A percentile compares a stretch with the other conserved stretches of the same genome.
phyloP scores from a whole-genome alignment of 495 filamentous ascomycete species.

The Aspergillus wentii region DNA sequence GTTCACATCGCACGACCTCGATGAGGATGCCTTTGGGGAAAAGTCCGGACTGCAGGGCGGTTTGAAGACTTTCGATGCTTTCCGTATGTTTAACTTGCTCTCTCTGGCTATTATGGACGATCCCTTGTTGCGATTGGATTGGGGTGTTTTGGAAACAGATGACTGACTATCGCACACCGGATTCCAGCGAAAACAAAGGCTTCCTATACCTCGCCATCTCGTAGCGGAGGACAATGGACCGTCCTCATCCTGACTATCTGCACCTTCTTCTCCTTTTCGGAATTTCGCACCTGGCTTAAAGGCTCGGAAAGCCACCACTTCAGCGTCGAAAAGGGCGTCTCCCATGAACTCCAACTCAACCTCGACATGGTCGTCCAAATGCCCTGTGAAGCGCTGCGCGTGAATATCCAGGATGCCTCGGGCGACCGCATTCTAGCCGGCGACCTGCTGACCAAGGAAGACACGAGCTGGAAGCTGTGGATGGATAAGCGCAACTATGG shows the following conservation, averaged over 20 bases:
- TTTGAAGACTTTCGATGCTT: constrained; percentile 91
- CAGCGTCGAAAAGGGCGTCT: constrained; percentile 87
- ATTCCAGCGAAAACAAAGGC: constrained; percentile 87
- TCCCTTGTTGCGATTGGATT: too few species aligned
- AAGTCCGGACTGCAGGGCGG: constrained; percentile 54
- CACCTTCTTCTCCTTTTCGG: constrained; percentile 65
- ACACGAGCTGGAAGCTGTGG: constrained; percentile 79
- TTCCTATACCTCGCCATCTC: constrained; percentile 78
- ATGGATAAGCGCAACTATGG: constrained; percentile 67
- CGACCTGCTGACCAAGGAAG: constrained; percentile 64
- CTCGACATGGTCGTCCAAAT: constrained; percentile 91
- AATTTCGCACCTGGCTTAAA: constrained; percentile 75
- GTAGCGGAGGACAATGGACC: constrained; percentile 90
- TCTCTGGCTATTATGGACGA: too few species aligned
- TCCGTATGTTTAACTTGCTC: constrained; percentile 60
- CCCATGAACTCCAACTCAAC: constrained; percentile 87
- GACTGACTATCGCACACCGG: constrained; percentile 6
- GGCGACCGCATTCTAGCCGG: constrained; percentile 88
- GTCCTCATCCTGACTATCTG: constrained; percentile 71
- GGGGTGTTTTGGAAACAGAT: too few species aligned
- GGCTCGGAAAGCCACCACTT: constrained; percentile 85
- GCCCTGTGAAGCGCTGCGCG: constrained; percentile 79
- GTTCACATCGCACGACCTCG: constrained; percentile 64
- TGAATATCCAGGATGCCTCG: constrained; percentile 96
- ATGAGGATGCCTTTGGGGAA: constrained; percentile 75